Conservation (phyloP, 176 grass and related monocot genomes). For the Oryza meridionalis region DNA sequence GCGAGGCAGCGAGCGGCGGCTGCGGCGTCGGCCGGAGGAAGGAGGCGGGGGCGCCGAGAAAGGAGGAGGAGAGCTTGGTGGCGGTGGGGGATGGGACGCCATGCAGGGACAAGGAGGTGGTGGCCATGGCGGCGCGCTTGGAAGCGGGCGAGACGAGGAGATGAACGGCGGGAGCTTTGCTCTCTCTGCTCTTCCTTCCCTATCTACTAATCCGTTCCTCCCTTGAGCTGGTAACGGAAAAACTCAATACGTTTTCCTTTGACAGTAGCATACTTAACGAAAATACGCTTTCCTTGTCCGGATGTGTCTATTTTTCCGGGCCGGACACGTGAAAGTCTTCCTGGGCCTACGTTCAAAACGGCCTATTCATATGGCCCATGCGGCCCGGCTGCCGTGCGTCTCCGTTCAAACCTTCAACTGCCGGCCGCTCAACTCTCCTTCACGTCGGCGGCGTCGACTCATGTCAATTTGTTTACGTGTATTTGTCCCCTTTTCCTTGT, state of each 20-base stretch:
- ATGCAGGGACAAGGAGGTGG: conserved; percentile 60
- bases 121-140: conserved; percentile 65
- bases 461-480: too few relatives aligned
- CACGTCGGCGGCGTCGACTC: neutral
- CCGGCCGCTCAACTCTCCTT: too few relatives aligned
- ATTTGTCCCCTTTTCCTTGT: too few relatives aligned
- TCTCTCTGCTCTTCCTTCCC: neutral
- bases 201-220: conserved; percentile 45
- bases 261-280: accelerated
- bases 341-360: neutral
- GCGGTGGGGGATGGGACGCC: conserved; percentile 54
- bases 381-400: too few relatives aligned
- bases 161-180: conserved; percentile 9
- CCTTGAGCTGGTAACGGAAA: neutral
- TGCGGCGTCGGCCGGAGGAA: conserved; percentile 32
- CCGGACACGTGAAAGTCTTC: neutral
- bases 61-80: conserved; percentile 62
- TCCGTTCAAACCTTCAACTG: too few relatives aligned
- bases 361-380: neutral
- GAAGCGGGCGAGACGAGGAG: conserved; percentile 20
- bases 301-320: neutral
- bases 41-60: conserved; percentile 50
- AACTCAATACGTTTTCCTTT: neutral
- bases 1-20: conserved; percentile 35
- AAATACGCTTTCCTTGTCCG: neutral